Evolutionary conservation across 345 rosid genomes (phyloP), one percentile per base, ranked within the genome.

Genomic region (Eucalyptus pauciflora): DNA sequence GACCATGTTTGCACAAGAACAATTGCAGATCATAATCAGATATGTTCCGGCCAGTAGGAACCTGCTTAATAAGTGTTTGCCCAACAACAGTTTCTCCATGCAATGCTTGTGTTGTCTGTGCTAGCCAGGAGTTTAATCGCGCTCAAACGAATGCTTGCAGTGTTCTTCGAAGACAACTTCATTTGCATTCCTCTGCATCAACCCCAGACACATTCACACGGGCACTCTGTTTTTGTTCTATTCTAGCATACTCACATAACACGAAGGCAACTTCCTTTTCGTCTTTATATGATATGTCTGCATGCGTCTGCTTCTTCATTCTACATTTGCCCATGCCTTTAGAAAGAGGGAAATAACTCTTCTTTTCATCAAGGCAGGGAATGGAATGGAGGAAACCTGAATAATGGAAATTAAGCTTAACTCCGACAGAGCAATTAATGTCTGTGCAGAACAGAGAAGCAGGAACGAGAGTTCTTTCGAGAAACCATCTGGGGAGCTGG

Each of bases 41-140:
- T 54, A 18, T 20, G 2, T 54, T 8, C 1, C 27, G 5, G 27
- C 0, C 25, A 2, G 27, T 54, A 54, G 60, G 25, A 18, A 20
- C 60, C 60, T 18, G 60, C 0, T 54, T 0, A 20, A 8, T 54
- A 54, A 54, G 60, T 54, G 60, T 54, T 8, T 54, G 60, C 1
- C 60, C 60, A 22, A 54, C 60, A 3, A 54, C 5, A 54, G 25
- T 54, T 54, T 8, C 60, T 54, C 58, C 25, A 54, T 22, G 60
- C 0, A 5, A 54, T 52, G 58, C 58, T 18, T 52, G 60, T 54
- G 27, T 54, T 54, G 2, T 22, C 0, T 20, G 60, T 20, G 60
- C 60, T 54, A 54, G 25, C 24, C 27, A 54, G 27, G 12, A 20
- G 29, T 54, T 56, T 20, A 56, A 56, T 56, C 62, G 5, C 62